Conservation (phyloP, 2,329 filamentous ascomycete species). For the Ophiostoma populinum region DNA sequence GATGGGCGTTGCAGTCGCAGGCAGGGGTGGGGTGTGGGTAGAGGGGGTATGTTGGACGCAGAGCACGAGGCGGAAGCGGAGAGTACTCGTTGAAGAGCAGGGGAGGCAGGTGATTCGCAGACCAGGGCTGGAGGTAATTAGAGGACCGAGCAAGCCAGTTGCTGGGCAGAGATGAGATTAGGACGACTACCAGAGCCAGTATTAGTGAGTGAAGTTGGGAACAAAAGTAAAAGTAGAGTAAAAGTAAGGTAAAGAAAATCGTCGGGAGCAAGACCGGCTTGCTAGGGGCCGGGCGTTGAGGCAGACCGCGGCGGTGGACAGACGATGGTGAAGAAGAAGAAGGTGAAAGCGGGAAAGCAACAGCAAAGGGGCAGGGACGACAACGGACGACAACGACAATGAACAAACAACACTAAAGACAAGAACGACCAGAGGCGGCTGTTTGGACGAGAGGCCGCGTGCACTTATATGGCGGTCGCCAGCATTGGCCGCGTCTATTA, state of each 20-base stretch:
- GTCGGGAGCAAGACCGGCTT: not conserved
- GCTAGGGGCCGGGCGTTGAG: not conserved
- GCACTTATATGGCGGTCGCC: too few relatives aligned
- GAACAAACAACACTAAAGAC: constrained; percentile 7
- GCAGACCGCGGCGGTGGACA: not conserved
- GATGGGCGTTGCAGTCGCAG: too few relatives aligned
- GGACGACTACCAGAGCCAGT: not conserved
- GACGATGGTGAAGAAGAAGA: constrained; percentile 8
- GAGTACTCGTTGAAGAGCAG: too few relatives aligned
- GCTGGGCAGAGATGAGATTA: not conserved
- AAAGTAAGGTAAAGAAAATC: too few relatives aligned
- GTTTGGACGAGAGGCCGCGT: too few relatives aligned
- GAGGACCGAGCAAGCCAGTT: not conserved
- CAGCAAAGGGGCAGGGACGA: too few relatives aligned
- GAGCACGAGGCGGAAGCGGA: too few relatives aligned
- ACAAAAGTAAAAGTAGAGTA: not conserved
- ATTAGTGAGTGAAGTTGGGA: not conserved
- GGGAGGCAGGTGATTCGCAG: too few relatives aligned
- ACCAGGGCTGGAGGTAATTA: too few relatives aligned
- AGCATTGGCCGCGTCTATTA: too few relatives aligned
- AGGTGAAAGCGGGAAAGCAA: not conserved
- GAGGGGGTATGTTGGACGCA: too few relatives aligned
- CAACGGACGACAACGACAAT: constrained; percentile 1
- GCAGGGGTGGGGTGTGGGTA: too few relatives aligned
- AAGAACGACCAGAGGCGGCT: constrained; percentile 19